Base-by-base conservation (phyloP, 371 early-diverging fungal species). In the Saksenaea vasiformis region DNA sequence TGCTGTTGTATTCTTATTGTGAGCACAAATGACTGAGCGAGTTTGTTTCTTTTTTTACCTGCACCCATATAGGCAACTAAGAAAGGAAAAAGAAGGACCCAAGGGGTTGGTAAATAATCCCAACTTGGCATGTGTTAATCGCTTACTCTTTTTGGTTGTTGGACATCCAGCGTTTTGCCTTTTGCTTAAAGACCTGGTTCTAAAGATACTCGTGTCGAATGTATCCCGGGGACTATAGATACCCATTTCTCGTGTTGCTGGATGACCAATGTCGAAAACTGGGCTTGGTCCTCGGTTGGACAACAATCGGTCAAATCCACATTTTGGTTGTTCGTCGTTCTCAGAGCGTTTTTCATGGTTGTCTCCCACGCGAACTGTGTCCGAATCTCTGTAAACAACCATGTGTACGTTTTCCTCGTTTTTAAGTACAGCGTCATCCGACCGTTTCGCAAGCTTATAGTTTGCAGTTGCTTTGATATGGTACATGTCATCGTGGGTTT, bases 351-450 rank as follows among this genome's bases (percentile, higher is more conserved):
- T 60, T 26, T 54, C 17, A 24, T 61, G 61, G 28, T 53, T 38
- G 15, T 57, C 58, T 11, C 34, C n/a, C 19, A 61, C 63, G 10
- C n/a, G 51, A 56, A 56, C 53, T 1, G 75, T 80, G 65, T 92
- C 91, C 0, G 91, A 89, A 62, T 87, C 86, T 19, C 92, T 85
- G 70, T 89, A 93, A 27, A 91, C 84, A 14, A 90, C 72, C 72
- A 89, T 84, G 44, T 74, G 71, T 17, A 19, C 15, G 5, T 61
- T 31, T 7, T 70, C 66, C 2, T 64, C 57, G 8, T 56, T 34
- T 15, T 13, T 14, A 2, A 70, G 71, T 24, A 68, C 66, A 22
- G 88, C 88, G 68, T 93, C 94, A 27, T 81, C 85, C 0, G 76
- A 66, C 14, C 85, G 72, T 58, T 87, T 89, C 15, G 86, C 78